Percentiles rank a stretch among this genome's conserved stretches.
These are phyloP conservation scores for Phlebopus sp. DNA, from an alignment of 1,284 basidiomycete genomes.

Conservation along the genomic window DNA sequence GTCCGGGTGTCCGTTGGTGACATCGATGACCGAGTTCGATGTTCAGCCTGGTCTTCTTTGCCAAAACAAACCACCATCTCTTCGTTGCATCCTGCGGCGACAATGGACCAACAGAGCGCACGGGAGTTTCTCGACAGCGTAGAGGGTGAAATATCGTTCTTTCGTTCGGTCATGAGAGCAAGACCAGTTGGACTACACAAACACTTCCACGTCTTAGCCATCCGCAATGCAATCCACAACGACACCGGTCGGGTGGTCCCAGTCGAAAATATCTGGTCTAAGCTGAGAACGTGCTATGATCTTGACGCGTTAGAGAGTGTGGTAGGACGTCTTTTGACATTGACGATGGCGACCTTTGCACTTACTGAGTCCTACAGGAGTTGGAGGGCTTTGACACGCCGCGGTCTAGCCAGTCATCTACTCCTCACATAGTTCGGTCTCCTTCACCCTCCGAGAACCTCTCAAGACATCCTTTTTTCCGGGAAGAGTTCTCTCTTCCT, in stretches of 20 bases:
- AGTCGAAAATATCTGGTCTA: slow-evolving; percentile 69
- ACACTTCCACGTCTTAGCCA: slow-evolving; percentile 74
- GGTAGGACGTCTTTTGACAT: slow-evolving; percentile 29
- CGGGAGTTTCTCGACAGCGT: slow-evolving; percentile 60
- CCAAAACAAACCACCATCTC: slow-evolving; percentile 8
- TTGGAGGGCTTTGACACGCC: slow-evolving; percentile 58
- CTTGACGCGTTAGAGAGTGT: slow-evolving; percentile 74
- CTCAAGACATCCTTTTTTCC: slow-evolving; percentile 64
- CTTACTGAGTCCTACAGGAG: slow-evolving; percentile 43
- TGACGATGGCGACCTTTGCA: slow-evolving; percentile 9
- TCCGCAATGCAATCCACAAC: slow-evolving; percentile 66
- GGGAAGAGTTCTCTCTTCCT: slow-evolving; percentile 63
- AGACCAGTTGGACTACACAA: slow-evolving; percentile 76
- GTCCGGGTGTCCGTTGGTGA: too few relatives aligned
- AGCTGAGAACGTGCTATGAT: slow-evolving; percentile 71
- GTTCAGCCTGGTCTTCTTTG: too few relatives aligned
- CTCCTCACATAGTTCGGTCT: slow-evolving; percentile 51
- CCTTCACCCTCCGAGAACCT: slow-evolving; percentile 68
- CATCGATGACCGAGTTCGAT: too few relatives aligned
- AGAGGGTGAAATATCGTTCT: slow-evolving; percentile 79
- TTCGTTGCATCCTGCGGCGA: background rate
- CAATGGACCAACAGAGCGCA: slow-evolving; percentile 31
- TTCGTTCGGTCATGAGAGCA: slow-evolving; percentile 72
- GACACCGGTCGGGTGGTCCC: slow-evolving; percentile 66
- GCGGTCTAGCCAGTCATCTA: slow-evolving; percentile 41